Base-by-base conservation (phyloP, 2,329 filamentous ascomycete genomes). In the Chrysoporthe austroafricana region DNA sequence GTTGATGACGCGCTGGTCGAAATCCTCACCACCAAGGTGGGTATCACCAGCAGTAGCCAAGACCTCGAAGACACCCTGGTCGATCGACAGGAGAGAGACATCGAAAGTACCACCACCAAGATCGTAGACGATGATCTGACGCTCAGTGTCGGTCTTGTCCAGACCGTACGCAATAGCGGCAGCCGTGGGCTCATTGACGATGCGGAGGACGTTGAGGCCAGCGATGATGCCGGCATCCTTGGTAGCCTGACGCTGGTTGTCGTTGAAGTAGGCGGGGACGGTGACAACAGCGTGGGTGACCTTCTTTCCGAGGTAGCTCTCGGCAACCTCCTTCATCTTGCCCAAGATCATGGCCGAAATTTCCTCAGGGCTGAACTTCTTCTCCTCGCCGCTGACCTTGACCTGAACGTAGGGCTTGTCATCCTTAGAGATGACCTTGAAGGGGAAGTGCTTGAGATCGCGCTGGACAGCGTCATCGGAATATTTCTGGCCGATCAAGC, bases 391-490 rank as follows among this genome's bases (percentile, higher is more conserved):
- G 77, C 83, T 78, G 73, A 92, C 89, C 67, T 91, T 81, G 75
- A 95, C 91, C 79, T 91, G 86, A 78, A 99, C 90, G 73, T 90
- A 83, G 72, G 96, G 96, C 86, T 97, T 97, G 79, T 90, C 94
- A 81, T 91, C 89, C 86, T 96, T 94, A 86, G 91, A 87, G 77
- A 93, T 79, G 70, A 99, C 92, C 84, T 93, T 93, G 91, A 95
- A 99, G 77, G 96, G 95, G 88, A 97, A 97, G 86, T 97, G 92
- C 92, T 99, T 98, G 79, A 96, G 88, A 79, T 99, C 96, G 78
- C 85, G 87, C 85, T 97, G 94, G 73, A 97, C 90, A 72, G 96
- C 92, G 84, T 91, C 92, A 79, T 96, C 92, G 62, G 83, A 82
- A 80, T 86, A 94, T 83, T 94, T 96, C 80, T 91, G 91, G 76